phyloP scores from a whole-genome alignment of 257 asterid genomes.

The Primulina eburnea region DNA sequence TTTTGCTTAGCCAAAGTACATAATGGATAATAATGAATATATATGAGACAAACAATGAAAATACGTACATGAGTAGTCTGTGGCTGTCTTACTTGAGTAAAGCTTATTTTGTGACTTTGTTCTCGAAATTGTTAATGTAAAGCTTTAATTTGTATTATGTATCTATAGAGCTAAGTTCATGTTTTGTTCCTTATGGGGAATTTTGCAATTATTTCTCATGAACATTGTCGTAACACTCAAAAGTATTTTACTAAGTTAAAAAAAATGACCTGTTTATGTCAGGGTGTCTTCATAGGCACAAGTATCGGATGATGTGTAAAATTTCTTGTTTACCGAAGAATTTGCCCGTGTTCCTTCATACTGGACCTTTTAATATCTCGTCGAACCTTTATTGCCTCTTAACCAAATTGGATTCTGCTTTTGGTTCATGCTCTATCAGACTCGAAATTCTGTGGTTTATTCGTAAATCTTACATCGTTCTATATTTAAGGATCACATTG shows the following conservation, averaged over 20 bases:
- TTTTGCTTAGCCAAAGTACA: slow-evolving; percentile 3
- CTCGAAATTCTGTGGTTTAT: background rate
- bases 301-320: background rate
- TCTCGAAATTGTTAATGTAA: background rate
- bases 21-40: background rate
- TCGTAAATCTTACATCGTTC: background rate
- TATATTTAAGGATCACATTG: too few relatives aligned
- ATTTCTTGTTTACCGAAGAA: background rate
- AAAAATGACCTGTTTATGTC: background rate
- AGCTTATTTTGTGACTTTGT: slow-evolving; percentile 12
- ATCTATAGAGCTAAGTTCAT: background rate
- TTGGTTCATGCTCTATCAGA: slow-evolving; percentile 10
- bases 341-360: background rate
- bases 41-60: background rate
- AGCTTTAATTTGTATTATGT: background rate
- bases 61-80: slow-evolving; percentile 7
- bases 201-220: background rate
- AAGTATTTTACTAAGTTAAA: background rate
- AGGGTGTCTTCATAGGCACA: background rate
- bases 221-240: background rate
- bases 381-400: background rate
- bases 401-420: background rate
- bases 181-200: too few relatives aligned
- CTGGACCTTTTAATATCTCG: background rate
- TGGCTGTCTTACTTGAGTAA: slow-evolving; percentile 2